phyloP scores from a whole-genome alignment of 805 yeast genomes.

The Schwanniomyces vanrijiae region DNA sequence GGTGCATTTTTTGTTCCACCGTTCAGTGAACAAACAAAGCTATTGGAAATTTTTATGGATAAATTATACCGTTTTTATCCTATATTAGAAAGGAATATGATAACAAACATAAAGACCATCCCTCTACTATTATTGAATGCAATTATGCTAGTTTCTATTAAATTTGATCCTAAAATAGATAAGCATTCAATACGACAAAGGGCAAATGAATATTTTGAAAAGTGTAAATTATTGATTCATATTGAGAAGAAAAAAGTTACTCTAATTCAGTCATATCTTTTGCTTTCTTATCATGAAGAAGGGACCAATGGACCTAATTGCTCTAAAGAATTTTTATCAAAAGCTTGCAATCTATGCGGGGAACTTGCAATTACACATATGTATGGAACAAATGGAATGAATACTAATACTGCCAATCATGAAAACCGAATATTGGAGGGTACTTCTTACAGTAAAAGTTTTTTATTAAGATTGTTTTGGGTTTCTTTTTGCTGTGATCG shows the following conservation, averaged over 20 bases:
- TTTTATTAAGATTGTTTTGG: constrained; percentile 23
- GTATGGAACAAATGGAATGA: constrained; percentile 18
- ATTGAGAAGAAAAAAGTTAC: constrained; percentile 24
- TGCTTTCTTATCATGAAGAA: constrained; percentile 28
- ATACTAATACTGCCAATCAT: neutral
- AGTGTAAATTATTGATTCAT: constrained; percentile 22
- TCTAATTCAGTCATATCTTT: constrained; percentile 22
- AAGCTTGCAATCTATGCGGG: constrained; percentile 21
- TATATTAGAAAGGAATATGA: constrained; percentile 19
- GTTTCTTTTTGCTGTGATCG: constrained; percentile 26
- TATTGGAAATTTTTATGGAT: constrained; percentile 18
- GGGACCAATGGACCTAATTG: constrained; percentile 23
- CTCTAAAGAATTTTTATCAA: constrained; percentile 20
- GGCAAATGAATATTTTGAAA: constrained; percentile 18
- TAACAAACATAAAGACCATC: constrained; percentile 11
- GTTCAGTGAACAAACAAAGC: constrained; percentile 13
- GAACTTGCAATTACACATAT: constrained; percentile 27
- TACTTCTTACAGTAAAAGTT: neutral
- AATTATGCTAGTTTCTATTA: constrained; percentile 18
- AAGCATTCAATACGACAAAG: constrained; percentile 13
- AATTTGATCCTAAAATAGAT: constrained; percentile 15
- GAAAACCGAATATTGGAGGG: neutral
- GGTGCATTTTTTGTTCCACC: constrained; percentile 23
- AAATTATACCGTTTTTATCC: constrained; percentile 26
- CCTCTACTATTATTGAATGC: constrained; percentile 27